Base-by-base conservation (phyloP, 371 early-diverging fungal species). In the Globomyces sp. region DNA sequence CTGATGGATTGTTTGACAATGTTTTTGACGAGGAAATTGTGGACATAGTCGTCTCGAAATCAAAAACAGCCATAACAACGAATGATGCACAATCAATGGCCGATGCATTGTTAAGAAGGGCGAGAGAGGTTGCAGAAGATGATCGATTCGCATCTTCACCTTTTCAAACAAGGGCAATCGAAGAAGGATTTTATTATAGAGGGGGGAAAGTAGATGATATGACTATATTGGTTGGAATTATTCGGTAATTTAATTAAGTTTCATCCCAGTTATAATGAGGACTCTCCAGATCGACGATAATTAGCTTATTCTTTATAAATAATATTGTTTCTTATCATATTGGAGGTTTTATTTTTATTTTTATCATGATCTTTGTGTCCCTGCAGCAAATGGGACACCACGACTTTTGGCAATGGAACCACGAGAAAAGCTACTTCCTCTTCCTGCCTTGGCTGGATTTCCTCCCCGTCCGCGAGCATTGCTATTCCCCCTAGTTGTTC, bases 181-280 rank as follows among this genome's bases (percentile, higher is more conserved):
- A 88, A 49, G 92, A 92, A 75, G 94, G 92, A 1, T 43, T 82
- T 37, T 77, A 73, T 58, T 77, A 83, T 43, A 81, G 86, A 71
- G 93, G 93, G 47, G 92, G 92, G 3, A 94, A 94, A 68, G 68
- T 81, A 50, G 94, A 94, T 68, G 94, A 94, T 75, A 88, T 90
- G 52, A 89, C 89, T 42, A 89, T 92, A 2, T 69, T 92, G 11
- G 88, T 88, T 0, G 92, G 88, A 6, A 81, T 91, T 36, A 81
- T 93, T 40, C 73, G 80, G 77, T 77, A 57, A 2, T 44, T 44
- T 13, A 6, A 6, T 24, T 44, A 13, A 44, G 24, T 44, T 24
- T 24, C 24, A 24, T 24, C 24, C 9, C 24, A 58, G 68, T 34
- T 4, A n/a, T n/a, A 36, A 41, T 36, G 55, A 65, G 42, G 57